Percentiles rank a stretch among this genome's conserved stretches.
Conservation (phyloP, 352 stramenopile genomes). For the Pythium oligandrum region DNA sequence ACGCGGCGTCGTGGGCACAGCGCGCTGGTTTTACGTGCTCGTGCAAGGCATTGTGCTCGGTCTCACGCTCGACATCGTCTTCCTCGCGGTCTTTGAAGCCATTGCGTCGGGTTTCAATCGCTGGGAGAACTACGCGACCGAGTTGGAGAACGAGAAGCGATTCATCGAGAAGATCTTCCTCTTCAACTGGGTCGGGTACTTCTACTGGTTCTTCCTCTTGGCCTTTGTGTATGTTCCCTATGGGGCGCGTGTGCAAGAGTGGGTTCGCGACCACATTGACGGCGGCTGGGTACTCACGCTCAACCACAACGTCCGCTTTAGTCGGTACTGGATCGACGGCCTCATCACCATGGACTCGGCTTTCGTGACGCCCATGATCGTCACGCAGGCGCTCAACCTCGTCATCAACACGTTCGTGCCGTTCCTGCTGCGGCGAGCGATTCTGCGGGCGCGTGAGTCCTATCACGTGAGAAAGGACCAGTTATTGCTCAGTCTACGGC, state of each 20-base stretch:
- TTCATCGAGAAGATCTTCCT: conserved; percentile 62
- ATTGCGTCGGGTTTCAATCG: conserved; percentile 47
- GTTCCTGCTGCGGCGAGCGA: conserved; percentile 37
- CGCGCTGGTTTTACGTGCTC: conserved; percentile 63
- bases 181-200: conserved; percentile 73
- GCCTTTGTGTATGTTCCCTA: conserved; percentile 64
- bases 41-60: conserved; percentile 56
- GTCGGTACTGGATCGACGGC: conserved; percentile 52
- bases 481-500: conserved; percentile 20
- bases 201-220: conserved; percentile 67
- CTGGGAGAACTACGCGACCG: conserved; percentile 61
- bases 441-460: conserved; percentile 41
- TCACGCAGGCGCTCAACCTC: conserved; percentile 62
- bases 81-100: conserved; percentile 53
- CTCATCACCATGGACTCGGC: conserved; percentile 60
- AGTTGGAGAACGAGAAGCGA: conserved; percentile 45
- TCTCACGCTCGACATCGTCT: conserved; percentile 60
- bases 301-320: conserved; percentile 37
- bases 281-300: conserved; percentile 30
- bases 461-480: conserved; percentile 54
- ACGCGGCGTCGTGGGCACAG: conserved; percentile 47
- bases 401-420: conserved; percentile 67
- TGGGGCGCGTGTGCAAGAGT: conserved; percentile 34
- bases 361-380: conserved; percentile 66
- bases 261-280: conserved; percentile 39